Evolutionary conservation across 129 eudicot species (phyloP).

Genomic region (Centaurea solstitialis): DNA sequence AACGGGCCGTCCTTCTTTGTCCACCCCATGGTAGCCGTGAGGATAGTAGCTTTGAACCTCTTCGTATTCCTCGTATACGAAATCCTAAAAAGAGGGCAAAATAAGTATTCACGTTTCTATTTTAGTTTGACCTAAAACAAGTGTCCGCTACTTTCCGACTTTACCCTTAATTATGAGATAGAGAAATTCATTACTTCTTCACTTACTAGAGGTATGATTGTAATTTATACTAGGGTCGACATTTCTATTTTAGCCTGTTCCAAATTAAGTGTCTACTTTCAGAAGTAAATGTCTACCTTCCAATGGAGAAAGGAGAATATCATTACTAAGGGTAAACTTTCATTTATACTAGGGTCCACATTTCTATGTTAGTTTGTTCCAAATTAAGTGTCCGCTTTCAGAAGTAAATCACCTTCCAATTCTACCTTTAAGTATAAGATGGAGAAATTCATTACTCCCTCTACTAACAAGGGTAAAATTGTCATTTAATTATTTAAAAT

Average conservation of each 20-base stretch:
- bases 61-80: slow-evolving; percentile 70
- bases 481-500: background rate
- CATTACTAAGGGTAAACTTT: background rate
- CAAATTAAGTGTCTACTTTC: background rate
- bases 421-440: background rate
- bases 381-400: background rate
- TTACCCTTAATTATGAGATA: background rate
- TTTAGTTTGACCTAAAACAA: background rate
- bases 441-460: background rate
- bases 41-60: slow-evolving; percentile 83
- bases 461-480: background rate
- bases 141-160: background rate
- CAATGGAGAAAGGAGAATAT: background rate
- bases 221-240: background rate
- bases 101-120: background rate
- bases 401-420: background rate
- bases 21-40: slow-evolving; percentile 95
- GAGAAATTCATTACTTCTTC: background rate
- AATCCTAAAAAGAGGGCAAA: slow-evolving; percentile 48
- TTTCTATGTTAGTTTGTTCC: background rate
- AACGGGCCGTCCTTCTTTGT: slow-evolving; percentile 86
- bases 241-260: background rate
- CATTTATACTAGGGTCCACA: background rate
- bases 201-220: background rate
- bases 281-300: background rate